These are phyloP conservation scores for Naganishia albida DNA, from an alignment of 1,284 basidiomycete species.

Conservation along the genomic window DNA sequence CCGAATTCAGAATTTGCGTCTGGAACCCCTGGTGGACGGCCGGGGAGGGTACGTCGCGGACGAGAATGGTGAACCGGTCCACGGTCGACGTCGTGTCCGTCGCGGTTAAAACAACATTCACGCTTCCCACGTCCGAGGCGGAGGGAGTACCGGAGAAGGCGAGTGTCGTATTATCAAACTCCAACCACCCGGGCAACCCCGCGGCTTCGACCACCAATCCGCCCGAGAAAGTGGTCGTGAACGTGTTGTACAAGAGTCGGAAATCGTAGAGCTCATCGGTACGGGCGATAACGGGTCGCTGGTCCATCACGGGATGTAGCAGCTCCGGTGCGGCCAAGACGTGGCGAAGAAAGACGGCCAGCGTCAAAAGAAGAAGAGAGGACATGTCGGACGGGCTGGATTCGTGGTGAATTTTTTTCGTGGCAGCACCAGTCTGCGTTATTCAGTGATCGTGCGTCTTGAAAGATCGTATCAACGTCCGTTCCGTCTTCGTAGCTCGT, in stretches of 20 bases:
- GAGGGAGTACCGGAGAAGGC: constrained; percentile 48
- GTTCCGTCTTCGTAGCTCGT: neutral
- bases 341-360: constrained; percentile 17
- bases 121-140: constrained; percentile 43
- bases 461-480: constrained; percentile 2
- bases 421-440: constrained; percentile 20
- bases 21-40: constrained; percentile 48
- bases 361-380: constrained; percentile 6
- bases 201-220: constrained; percentile 52
- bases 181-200: constrained; percentile 58
- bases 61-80: constrained; percentile 50
- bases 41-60: constrained; percentile 49
- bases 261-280: constrained; percentile 50
- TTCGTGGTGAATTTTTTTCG: neutral
- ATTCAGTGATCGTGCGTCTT: neutral
- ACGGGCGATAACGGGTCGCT: constrained; percentile 56
- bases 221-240: constrained; percentile 35
- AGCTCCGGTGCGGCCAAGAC: constrained; percentile 47
- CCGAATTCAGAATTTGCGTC: constrained; percentile 49
- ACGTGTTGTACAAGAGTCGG: constrained; percentile 50
- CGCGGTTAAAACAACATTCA: constrained; percentile 44
- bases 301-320: constrained; percentile 50
- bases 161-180: constrained; percentile 42
- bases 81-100: constrained; percentile 43
- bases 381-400: neutral